Evolutionary conservation across 116 monocot genomes (phyloP).

Genomic region (Posidonia oceanica): DNA sequence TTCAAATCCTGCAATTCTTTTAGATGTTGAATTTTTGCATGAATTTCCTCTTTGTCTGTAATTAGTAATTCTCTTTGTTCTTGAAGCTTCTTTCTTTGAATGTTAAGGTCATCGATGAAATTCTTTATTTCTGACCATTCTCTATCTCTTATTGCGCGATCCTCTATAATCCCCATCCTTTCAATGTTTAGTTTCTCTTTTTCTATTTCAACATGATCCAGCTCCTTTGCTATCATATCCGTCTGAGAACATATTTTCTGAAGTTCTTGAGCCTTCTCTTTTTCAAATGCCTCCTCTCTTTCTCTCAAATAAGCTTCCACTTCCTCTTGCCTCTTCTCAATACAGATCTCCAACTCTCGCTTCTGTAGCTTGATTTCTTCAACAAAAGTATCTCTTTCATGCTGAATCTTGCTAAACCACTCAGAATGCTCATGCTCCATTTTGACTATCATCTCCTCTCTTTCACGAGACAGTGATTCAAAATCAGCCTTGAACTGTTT

Average conservation of each 20-base stretch:
- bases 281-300: constrained; percentile 59
- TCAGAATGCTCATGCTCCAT: constrained; percentile 66
- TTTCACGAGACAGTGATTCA: constrained; percentile 52
- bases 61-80: constrained; percentile 73
- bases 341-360: constrained; percentile 47
- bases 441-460: constrained; percentile 45
- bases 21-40: constrained; percentile 43
- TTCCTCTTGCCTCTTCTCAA: constrained; percentile 49
- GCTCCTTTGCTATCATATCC: constrained; percentile 43
- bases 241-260: constrained; percentile 49
- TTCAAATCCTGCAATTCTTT: constrained; percentile 40
- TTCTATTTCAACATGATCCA: constrained; percentile 48
- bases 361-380: constrained; percentile 62
- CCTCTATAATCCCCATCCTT: constrained; percentile 48
- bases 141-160: constrained; percentile 52
- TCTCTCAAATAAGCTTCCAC: constrained; percentile 57
- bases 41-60: constrained; percentile 55
- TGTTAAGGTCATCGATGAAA: constrained; percentile 51
- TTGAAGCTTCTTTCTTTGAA: constrained; percentile 80
- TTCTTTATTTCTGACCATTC: constrained; percentile 77
- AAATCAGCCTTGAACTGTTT: constrained; percentile 43
- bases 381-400: constrained; percentile 71
- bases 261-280: constrained; percentile 47
- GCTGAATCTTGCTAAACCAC: constrained; percentile 60
- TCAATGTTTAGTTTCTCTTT: constrained; percentile 51